Evolutionary conservation across 2,329 filamentous ascomycete species (phyloP).

Genomic region (Fusarium verticillioides): DNA sequence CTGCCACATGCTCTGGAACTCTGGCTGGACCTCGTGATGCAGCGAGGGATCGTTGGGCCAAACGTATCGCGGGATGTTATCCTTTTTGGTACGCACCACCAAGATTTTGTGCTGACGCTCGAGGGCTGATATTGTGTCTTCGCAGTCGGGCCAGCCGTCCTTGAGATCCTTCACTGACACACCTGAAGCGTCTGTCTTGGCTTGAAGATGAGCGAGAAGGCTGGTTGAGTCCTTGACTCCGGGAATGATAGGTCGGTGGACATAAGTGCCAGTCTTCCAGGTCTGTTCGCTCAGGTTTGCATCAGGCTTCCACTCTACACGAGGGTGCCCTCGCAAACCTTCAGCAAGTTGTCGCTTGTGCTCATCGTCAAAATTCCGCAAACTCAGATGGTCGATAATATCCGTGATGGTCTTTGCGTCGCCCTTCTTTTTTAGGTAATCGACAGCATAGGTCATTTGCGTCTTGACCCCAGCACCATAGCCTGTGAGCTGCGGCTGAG

Average conservation of each 20-base stretch:
- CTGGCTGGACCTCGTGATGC: conserved; percentile 78
- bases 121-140: conserved; percentile 79
- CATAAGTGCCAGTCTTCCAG: conserved; percentile 78
- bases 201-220: conserved; percentile 83
- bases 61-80: conserved; percentile 84
- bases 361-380: conserved; percentile 70
- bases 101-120: conserved; percentile 83
- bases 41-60: conserved; percentile 89
- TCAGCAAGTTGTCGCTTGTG: conserved; percentile 73
- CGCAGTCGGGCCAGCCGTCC: conserved; percentile 92
- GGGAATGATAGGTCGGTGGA: conserved; percentile 82
- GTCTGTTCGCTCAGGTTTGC: conserved; percentile 72
- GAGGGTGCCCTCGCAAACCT: conserved; percentile 73
- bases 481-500: conserved; percentile 79
- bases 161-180: conserved; percentile 90
- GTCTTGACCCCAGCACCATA: conserved; percentile 85
- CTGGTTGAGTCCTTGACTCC: conserved; percentile 82
- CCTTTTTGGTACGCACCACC: conserved; percentile 91
- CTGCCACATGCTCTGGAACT: conserved; percentile 87
- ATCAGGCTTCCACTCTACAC: conserved; percentile 67
- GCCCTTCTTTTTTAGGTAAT: conserved; percentile 80
- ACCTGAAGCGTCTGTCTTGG: conserved; percentile 81
- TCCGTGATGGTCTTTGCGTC: conserved; percentile 77
- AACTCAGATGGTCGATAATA: conserved; percentile 82
- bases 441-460: conserved; percentile 86